A percentile compares a stretch with the other conserved stretches of the same genome.
Conservation (phyloP, 2,329 filamentous ascomycete genomes). For the Diaporthe sp. region DNA sequence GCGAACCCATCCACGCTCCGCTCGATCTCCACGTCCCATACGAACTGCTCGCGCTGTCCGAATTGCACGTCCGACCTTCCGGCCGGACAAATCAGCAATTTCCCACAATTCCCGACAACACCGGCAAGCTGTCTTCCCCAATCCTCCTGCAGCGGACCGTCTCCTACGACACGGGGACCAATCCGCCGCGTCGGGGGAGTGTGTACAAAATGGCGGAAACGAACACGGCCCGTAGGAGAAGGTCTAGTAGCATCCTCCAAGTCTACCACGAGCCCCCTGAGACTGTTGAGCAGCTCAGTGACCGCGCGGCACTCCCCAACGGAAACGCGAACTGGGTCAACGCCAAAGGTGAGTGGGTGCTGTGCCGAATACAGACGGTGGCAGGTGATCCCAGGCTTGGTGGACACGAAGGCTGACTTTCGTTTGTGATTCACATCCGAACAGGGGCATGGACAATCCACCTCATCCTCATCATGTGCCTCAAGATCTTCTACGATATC, state of each 20-base stretch:
- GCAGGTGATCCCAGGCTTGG: background rate
- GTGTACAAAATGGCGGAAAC: constrained; percentile 71
- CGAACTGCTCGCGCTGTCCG: constrained; percentile 35
- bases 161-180: constrained; percentile 89
- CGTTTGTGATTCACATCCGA: background rate
- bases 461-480: constrained; percentile 87
- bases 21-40: constrained; percentile 16
- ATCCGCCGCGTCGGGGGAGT: constrained; percentile 74
- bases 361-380: background rate
- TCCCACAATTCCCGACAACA: constrained; percentile 64
- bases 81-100: constrained; percentile 42
- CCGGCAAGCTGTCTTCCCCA: constrained; percentile 96
- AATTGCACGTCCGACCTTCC: constrained; percentile 47
- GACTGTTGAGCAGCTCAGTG: constrained; percentile 96
- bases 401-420: constrained; percentile 42
- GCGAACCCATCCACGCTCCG: constrained; percentile 45
- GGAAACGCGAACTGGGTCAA: constrained; percentile 99
- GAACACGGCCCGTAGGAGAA: constrained; percentile 78
- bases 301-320: constrained; percentile 95
- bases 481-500: constrained; percentile 98
- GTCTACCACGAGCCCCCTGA: constrained; percentile 98
- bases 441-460: constrained; percentile 98
- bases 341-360: constrained; percentile 83
- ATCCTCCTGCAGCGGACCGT: constrained; percentile 89
- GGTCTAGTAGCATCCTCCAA: constrained; percentile 92